Evolutionary conservation across 169 alveolate species (phyloP).

Genomic region (Cryptosporidium felis): DNA sequence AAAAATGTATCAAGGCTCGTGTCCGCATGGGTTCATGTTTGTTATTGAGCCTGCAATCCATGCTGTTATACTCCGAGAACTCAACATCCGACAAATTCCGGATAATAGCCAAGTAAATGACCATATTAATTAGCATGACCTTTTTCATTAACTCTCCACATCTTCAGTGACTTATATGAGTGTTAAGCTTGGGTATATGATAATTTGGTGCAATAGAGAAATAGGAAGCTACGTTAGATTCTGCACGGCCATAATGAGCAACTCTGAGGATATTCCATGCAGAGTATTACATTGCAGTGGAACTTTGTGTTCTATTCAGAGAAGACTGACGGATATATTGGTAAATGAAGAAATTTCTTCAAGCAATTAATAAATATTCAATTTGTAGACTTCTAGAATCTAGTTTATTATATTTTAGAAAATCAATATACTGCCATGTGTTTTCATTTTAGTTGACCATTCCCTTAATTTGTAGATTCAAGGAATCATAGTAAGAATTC

Average conservation of each 20-base stretch:
- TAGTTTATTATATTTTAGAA: neutral
- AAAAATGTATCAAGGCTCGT: neutral
- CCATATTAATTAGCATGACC: no score
- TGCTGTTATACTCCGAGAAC: no score
- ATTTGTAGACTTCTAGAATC: neutral
- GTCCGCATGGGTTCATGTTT: no score
- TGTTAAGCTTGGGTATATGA: constrained; percentile 32
- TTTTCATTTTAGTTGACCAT: neutral
- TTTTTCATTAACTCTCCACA: neutral
- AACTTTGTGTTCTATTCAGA: constrained; percentile 54
- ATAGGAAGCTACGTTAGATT: constrained; percentile 20
- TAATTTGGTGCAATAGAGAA: constrained; percentile 54
- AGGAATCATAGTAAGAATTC: no score
- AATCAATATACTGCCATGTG: no score
- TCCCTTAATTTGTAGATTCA: neutral
- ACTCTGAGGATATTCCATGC: constrained; percentile 23
- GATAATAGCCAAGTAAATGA: no score
- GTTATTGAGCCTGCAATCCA: no score
- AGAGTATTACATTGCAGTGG: constrained; percentile 56
- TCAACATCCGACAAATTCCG: no score
- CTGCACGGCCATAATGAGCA: constrained; percentile 16
- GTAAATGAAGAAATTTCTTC: constrained; percentile 20
- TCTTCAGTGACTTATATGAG: constrained; percentile 36
- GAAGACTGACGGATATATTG: constrained; percentile 5
- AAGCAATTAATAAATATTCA: neutral